phyloP scores from a whole-genome alignment of 768 basidiomycete species.

The Russula sp. region DNA sequence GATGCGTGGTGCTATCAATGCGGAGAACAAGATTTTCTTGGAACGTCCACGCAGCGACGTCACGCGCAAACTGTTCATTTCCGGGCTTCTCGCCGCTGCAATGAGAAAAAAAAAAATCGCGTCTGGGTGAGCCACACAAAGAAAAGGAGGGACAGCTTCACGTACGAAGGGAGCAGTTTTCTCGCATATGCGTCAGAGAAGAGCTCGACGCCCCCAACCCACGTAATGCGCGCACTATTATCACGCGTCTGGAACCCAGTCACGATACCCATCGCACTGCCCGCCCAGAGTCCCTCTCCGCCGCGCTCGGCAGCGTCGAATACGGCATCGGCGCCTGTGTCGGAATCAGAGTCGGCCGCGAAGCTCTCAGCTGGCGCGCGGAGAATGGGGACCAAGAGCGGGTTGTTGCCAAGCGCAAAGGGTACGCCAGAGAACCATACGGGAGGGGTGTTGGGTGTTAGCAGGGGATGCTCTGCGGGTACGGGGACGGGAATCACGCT shows the following conservation, averaged over 20 bases:
- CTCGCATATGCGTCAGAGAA: slow-evolving; percentile 72
- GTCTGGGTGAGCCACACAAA: slow-evolving; percentile 2
- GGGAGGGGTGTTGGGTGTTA: slow-evolving; percentile 46
- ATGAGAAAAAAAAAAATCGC: background rate
- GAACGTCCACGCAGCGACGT: slow-evolving; percentile 87
- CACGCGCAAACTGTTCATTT: slow-evolving; percentile 67
- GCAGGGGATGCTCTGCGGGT: slow-evolving; percentile 37
- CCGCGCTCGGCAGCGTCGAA: slow-evolving; percentile 68
- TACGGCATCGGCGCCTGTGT: slow-evolving; percentile 53
- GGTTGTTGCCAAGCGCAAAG: slow-evolving; percentile 62
- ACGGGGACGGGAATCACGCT: slow-evolving; percentile 61
- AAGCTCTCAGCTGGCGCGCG: slow-evolving; percentile 72
- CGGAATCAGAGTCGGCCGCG: slow-evolving; percentile 57
- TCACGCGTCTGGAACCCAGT: slow-evolving; percentile 84
- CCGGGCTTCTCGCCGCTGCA: slow-evolving; percentile 57
- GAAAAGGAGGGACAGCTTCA: slow-evolving; percentile 21
- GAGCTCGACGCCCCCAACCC: slow-evolving; percentile 74
- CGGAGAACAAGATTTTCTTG: slow-evolving; percentile 78
- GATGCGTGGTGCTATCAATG: slow-evolving; percentile 69
- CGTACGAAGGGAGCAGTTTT: slow-evolving; percentile 56
- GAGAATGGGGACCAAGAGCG: slow-evolving; percentile 77
- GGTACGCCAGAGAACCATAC: slow-evolving; percentile 76
- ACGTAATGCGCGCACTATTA: slow-evolving; percentile 72
- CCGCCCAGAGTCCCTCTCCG: slow-evolving; percentile 80
- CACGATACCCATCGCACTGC: slow-evolving; percentile 68